phyloP scores from a whole-genome alignment of 805 yeast species.

The Yarrowia keelungensis region DNA sequence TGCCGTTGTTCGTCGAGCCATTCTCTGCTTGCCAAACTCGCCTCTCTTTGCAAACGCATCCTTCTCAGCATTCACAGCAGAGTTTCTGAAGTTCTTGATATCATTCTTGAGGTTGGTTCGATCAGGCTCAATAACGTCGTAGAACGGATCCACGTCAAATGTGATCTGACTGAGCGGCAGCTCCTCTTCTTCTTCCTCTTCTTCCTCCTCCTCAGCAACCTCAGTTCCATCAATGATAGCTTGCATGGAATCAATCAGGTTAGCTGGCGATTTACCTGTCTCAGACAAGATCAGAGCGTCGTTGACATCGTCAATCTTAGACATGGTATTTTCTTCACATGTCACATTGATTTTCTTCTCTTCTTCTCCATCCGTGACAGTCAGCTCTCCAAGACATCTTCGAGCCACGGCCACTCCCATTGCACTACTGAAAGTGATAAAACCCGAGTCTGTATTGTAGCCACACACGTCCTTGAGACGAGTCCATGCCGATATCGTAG shows the following conservation, averaged over 20 bases:
- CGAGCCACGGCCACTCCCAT: constrained; percentile 30
- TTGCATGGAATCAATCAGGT: constrained; percentile 34
- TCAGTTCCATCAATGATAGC: constrained; percentile 19
- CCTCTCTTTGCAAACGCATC: constrained; percentile 39
- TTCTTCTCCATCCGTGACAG: constrained; percentile 13
- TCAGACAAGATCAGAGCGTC: constrained; percentile 20
- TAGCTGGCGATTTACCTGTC: constrained; percentile 22
- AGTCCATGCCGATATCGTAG: constrained; percentile 28
- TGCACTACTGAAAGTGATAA: constrained; percentile 19
- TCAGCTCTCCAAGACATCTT: constrained; percentile 23
- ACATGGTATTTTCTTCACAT: constrained; percentile 22
- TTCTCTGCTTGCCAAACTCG: constrained; percentile 40
- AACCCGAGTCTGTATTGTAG: constrained; percentile 18
- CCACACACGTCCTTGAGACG: constrained; percentile 30
- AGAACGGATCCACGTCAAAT: constrained; percentile 27
- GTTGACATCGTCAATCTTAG: constrained; percentile 18
- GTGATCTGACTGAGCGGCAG: constrained; percentile 33
- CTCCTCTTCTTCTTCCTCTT: constrained; percentile 28
- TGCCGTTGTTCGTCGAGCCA: constrained; percentile 37
- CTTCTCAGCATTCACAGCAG: constrained; percentile 41
- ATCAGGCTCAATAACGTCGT: constrained; percentile 39
- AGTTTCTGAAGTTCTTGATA: constrained; percentile 43
- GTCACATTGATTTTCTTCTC: constrained; percentile 30
- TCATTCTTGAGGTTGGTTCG: constrained; percentile 42
- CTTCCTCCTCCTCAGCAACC: constrained; percentile 22